Conservation (phyloP, 2,329 filamentous ascomycete genomes). For the Fusarium poae region DNA sequence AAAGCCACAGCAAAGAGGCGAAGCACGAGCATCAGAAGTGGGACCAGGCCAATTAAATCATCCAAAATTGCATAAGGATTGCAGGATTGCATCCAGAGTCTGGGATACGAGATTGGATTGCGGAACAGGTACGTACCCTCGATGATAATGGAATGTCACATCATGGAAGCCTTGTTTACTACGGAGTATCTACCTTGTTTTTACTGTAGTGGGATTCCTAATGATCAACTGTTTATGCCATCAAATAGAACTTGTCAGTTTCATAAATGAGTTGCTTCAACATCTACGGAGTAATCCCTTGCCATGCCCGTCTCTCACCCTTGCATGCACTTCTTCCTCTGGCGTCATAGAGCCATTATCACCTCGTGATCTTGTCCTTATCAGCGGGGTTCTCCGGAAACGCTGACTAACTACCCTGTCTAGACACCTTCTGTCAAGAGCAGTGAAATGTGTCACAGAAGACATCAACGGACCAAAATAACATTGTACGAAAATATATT, state of each 20-base stretch:
- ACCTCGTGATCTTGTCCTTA: neutral
- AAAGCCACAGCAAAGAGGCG: neutral
- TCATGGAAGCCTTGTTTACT: neutral
- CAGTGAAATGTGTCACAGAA: too few species aligned
- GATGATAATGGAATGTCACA: neutral
- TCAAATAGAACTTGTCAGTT: neutral
- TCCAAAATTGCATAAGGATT: neutral
- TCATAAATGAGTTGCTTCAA: neutral
- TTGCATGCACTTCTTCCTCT: neutral
- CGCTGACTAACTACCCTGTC: neutral
- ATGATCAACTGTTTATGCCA: neutral
- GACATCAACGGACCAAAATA: neutral
- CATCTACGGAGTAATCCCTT: neutral
- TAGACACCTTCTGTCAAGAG: too few species aligned
- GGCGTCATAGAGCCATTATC: neutral
- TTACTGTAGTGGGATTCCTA: too few species aligned
- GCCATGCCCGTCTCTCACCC: neutral
- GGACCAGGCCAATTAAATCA: neutral
- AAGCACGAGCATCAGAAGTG: neutral
- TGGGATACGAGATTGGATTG: neutral
- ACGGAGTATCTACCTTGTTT: too few species aligned
- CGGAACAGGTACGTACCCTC: neutral
- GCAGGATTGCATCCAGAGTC: neutral
- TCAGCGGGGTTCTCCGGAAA: neutral
- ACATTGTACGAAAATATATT: neutral